A percentile compares a stretch with the other conserved stretches of the same genome.
Evolutionary conservation across 768 basidiomycete genomes (phyloP).

Genomic region (Tulasnella sp.): DNA sequence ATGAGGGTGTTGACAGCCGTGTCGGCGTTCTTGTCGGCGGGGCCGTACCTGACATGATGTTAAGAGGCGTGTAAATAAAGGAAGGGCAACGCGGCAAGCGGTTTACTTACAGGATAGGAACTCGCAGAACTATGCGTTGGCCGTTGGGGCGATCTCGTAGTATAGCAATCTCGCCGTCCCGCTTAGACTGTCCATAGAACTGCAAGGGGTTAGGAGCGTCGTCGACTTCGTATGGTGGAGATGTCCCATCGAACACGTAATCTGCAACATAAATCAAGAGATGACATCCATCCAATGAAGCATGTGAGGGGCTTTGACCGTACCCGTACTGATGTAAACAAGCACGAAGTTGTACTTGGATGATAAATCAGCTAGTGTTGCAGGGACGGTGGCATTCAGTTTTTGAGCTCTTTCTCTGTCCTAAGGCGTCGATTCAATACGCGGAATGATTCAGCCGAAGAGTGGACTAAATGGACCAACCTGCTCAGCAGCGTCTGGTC

Average conservation of each 20-base stretch:
- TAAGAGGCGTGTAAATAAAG: not conserved
- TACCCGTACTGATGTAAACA: constrained; percentile 87
- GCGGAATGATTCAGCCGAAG: not conserved
- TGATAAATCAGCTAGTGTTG: constrained; percentile 54
- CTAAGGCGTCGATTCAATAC: constrained; percentile 27
- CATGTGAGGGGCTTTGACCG: constrained; percentile 16
- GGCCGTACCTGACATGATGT: constrained; percentile 63
- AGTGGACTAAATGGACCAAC: constrained; percentile 30
- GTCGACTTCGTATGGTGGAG: constrained; percentile 73
- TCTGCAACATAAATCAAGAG: constrained; percentile 37
- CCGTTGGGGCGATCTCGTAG: constrained; percentile 32
- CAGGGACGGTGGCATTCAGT: constrained; percentile 74
- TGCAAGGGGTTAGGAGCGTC: constrained; percentile 73
- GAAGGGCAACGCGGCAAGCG: not conserved
- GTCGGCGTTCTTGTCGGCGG: constrained; percentile 71
- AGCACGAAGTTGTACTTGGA: constrained; percentile 49
- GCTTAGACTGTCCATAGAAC: constrained; percentile 76
- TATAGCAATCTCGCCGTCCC: constrained; percentile 73
- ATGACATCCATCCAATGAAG: not conserved
- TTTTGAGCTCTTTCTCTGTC: constrained; percentile 57
- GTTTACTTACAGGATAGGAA: constrained; percentile 68
- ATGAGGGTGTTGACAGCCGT: constrained; percentile 80
- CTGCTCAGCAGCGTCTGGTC: constrained; percentile 87
- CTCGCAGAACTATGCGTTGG: constrained; percentile 58
- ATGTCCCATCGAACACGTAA: constrained; percentile 92